Evolutionary conservation across 148 eudicot genomes (phyloP).

Genomic region (Fagopyrum homotropicum): DNA sequence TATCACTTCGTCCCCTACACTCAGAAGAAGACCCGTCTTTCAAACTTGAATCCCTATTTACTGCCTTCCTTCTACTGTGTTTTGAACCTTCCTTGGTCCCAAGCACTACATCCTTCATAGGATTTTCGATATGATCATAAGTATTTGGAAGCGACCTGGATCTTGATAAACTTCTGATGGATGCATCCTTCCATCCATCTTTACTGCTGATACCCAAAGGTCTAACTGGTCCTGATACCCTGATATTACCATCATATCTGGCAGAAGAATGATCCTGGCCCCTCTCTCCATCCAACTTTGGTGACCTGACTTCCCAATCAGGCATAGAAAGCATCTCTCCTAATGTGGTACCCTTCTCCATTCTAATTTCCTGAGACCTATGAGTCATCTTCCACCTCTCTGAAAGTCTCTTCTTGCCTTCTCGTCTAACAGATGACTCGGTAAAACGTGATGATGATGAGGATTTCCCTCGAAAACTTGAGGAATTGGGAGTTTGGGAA

Average conservation of each 20-base stretch:
- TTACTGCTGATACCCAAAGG: constrained; percentile 71
- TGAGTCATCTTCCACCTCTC: constrained; percentile 82
- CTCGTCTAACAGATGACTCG: constrained; percentile 59
- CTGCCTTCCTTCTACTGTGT: constrained; percentile 27
- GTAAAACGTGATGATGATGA: constrained; percentile 24
- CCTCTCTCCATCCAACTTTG: constrained; percentile 19
- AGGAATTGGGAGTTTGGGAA: constrained; percentile 25
- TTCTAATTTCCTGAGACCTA: constrained; percentile 38
- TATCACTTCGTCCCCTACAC: constrained; percentile 24
- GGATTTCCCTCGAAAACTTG: constrained; percentile 26
- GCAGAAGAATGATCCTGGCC: constrained; percentile 25
- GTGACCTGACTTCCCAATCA: constrained; percentile 31
- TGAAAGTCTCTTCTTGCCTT: constrained; percentile 82
- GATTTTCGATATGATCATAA: constrained; percentile 16
- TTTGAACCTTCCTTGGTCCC: constrained; percentile 22
- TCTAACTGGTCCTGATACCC: constrained; percentile 17
- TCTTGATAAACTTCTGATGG: constrained; percentile 28
- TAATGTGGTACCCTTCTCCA: constrained; percentile 55
- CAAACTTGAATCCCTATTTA: constrained; percentile 22
- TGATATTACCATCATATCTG: constrained; percentile 20
- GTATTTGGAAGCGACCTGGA: constrained; percentile 45
- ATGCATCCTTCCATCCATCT: constrained; percentile 71
- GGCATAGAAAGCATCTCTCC: constrained; percentile 79
- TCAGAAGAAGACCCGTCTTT: constrained; percentile 27
- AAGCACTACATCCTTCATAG: constrained; percentile 19